Base-by-base conservation (phyloP, 805 yeast genomes). In the Ogataea corticis region DNA sequence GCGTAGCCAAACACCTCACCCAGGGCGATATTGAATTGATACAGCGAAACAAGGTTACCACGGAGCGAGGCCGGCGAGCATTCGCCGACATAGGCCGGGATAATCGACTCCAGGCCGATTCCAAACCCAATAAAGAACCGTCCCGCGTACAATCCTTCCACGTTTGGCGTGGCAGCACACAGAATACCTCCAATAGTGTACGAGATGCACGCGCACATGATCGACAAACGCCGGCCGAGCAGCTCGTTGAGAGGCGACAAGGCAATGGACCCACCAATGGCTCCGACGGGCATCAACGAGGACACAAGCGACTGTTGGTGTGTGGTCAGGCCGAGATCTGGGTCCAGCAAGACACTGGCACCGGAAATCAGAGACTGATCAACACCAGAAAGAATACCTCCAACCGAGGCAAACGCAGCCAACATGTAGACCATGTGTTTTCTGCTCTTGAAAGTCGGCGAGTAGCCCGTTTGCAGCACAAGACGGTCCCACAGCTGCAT, bases 331-430 rank as follows among this genome's bases (percentile, higher is more conserved):
- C 59, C 33, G 27, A 82, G 67, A 18, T 68, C 71, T 2, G 61
- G 59, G 13, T 65, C 68, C 74, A 81, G 73, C 17, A 77, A 76
- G 44, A 77, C 68, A 27, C 72, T 67, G 2, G 87, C 87, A 58
- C 87, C 87, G 21, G 81, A 73, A 48, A 82, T 82, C 33, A 82
- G 71, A 15, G 85, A 79, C 68, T 82, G 87, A 64, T 82, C 88
- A 38, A 81, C 65, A 52, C 87, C 87, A 12, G 85, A 79, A 42
- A 82, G 73, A 45, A 81, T 59, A 42, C 88, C 88, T 23, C 83
- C 86, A 48, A 77, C 72, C 5, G 85, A 75, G 5, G 85, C 83
- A 54, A 82, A 80, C 13, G 58, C 59, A 16, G 83, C 87, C 38
- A 81, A 65, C 52, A 76, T 63, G 44, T 62, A 59, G 21, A 73